Evolutionary conservation across 1,139 yeast genomes (phyloP).

Genomic region (Pichia sp.): DNA sequence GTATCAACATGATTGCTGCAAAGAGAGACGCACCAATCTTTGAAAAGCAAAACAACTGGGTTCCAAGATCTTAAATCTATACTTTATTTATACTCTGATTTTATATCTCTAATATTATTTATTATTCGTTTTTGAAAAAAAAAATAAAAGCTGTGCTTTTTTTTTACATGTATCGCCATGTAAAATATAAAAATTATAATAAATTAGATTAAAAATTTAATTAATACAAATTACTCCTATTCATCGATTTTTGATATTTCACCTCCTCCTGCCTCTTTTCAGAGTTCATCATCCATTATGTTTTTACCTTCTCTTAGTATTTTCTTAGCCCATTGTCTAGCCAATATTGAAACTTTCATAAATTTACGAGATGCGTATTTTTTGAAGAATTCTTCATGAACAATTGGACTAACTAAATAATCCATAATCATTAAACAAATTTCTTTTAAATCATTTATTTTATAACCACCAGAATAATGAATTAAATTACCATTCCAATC

Average conservation of each 20-base stretch:
- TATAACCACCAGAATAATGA: slow-evolving; percentile 91
- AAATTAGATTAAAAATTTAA: too few species aligned
- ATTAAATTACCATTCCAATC: slow-evolving; percentile 81
- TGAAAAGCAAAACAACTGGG: slow-evolving; percentile 24
- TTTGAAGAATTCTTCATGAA: slow-evolving; percentile 88
- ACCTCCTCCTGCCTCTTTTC: not conserved
- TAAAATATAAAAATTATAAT: too few species aligned
- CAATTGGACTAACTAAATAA: slow-evolving; percentile 76
- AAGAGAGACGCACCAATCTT: slow-evolving; percentile 28
- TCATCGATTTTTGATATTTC: not conserved
- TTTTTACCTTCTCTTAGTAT: slow-evolving; percentile 37
- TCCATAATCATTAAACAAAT: slow-evolving; percentile 71
- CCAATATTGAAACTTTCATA: slow-evolving; percentile 83
- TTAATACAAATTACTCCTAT: not conserved
- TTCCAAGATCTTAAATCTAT: slow-evolving; percentile 29
- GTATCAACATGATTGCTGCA: slow-evolving; percentile 22
- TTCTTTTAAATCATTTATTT: slow-evolving; percentile 62
- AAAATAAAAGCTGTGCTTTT: too few species aligned
- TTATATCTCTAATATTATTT: slow-evolving; percentile 1
- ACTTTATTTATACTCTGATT: not conserved
- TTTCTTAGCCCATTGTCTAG: slow-evolving; percentile 87
- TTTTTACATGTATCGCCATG: not conserved
- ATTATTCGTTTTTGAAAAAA: slow-evolving; percentile 7
- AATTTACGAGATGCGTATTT: slow-evolving; percentile 88
- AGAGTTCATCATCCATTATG: slow-evolving; percentile 28